Base-by-base conservation (phyloP, 305 asterid genomes). In the Fraxinus xanthoxyloides region DNA sequence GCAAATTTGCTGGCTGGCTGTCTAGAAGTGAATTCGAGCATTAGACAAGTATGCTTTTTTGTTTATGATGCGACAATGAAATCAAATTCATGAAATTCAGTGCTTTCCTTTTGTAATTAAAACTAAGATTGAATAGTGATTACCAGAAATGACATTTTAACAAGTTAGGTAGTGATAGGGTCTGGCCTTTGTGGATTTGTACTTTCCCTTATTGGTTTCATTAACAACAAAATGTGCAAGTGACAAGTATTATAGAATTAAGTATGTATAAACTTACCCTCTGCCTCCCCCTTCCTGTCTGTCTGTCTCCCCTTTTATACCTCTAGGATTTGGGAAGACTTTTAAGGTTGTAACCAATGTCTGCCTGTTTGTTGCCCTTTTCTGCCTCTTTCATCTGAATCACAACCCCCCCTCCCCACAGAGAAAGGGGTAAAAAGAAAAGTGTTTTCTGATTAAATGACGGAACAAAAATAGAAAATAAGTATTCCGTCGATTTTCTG, bases 1-100 rank as follows among this genome's bases (percentile, higher is more conserved):
- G 26, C 63, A 38, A 36, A 56, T 48, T 63, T 48, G 30, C 34
- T 30, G 40, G 79, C 79, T 3, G 63, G 65, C 74, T 67, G 35
- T 12, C 36, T 67, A 67, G 72, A 61, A 61, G 72, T 61, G 72
- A 70, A 70, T 70, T 82, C 80, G n/a, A 81, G 87, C 72, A 24
- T 67, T 30, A 75, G 15, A 30, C 79, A 17, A 74, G 78, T 59
- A 36, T 76, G 30, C 72, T 69, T 24, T 24, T 75, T 75, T 31
- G 84, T 34, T 79, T 8, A 21, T 46, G 46, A 23, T 32, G 73
- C 21, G 26, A 73, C 77, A 65, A 30, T 54, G 54, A 67, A 70
- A 72, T 51, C 80, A 67, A 82, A 48, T 48, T 61, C 79, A 24
- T 12, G 5, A 82, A 73, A 72, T 72, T 26, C 54, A 15, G 30